phyloP scores from a whole-genome alignment of 108 stramenopile genomes.

The Skeletonema menzelii region DNA sequence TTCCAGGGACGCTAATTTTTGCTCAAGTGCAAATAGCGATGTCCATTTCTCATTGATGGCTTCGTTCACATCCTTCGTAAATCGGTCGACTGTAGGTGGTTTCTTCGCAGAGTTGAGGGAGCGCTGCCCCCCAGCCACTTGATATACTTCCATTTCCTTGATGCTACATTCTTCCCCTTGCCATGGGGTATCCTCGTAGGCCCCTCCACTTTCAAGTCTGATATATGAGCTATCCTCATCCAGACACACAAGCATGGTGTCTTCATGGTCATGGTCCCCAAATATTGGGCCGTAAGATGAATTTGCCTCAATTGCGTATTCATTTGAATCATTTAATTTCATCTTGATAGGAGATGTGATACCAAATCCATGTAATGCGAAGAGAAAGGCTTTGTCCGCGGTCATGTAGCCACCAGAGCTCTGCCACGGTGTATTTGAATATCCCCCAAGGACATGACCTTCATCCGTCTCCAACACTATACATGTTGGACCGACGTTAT shows the following conservation, averaged over 20 bases:
- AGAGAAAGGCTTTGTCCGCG: conserved; percentile 29
- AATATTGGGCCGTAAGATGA: too few species aligned
- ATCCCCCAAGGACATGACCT: conserved; percentile 1
- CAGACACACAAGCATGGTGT: too few species aligned
- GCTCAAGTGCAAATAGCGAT: too few species aligned
- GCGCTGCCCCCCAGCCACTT: neutral
- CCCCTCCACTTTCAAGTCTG: neutral
- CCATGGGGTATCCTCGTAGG: neutral
- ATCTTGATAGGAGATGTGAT: conserved; percentile 11
- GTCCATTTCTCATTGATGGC: conserved; percentile 14
- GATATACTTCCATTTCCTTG: conserved; percentile 1
- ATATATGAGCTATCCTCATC: too few species aligned
- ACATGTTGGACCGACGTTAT: conserved; percentile 2
- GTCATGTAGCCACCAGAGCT: neutral
- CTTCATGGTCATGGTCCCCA: too few species aligned
- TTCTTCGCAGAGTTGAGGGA: neutral
- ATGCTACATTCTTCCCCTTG: neutral
- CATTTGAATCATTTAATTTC: neutral
- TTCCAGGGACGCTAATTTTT: neutral
- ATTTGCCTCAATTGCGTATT: too few species aligned
- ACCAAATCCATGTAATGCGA: conserved; percentile 1
- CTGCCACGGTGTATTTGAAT: conserved; percentile 8
- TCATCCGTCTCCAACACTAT: conserved; percentile 8
- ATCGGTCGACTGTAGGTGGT: neutral
- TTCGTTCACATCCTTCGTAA: neutral